A percentile compares a stretch with the other conserved stretches of the same genome.
Evolutionary conservation across 2,329 filamentous ascomycete species (phyloP).

Genomic region (Colletotrichum graminicola): DNA sequence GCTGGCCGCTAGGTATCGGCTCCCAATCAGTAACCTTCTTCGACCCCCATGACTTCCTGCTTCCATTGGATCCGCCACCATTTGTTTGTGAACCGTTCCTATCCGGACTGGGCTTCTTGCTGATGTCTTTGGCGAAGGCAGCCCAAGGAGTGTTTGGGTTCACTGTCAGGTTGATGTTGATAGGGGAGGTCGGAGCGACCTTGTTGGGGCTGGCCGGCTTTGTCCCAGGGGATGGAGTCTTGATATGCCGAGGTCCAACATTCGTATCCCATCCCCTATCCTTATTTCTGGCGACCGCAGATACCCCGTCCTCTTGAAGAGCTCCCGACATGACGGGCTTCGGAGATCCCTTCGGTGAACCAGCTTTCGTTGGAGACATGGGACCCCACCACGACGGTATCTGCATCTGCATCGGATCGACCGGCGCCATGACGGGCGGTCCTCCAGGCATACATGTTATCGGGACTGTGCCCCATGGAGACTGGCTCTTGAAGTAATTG

Average conservation of each 20-base stretch:
- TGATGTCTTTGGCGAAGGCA: slow-evolving; percentile 18
- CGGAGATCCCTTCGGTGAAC: slow-evolving; percentile 15
- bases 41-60: slow-evolving; percentile 40
- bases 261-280: slow-evolving; percentile 43
- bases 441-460: slow-evolving; percentile 30
- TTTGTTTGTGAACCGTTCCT: slow-evolving; percentile 20
- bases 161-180: slow-evolving; percentile 36
- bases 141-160: slow-evolving; percentile 41
- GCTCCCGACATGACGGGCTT: slow-evolving; percentile 36
- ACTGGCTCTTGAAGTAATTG: slow-evolving; percentile 25
- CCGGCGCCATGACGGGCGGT: slow-evolving; percentile 17
- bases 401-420: slow-evolving; percentile 31
- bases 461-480: slow-evolving; percentile 34
- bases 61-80: slow-evolving; percentile 37
- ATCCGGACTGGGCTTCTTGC: slow-evolving; percentile 33
- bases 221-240: slow-evolving; percentile 11
- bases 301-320: slow-evolving; percentile 1
- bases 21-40: slow-evolving; percentile 28
- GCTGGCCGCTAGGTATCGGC: slow-evolving; percentile 27
- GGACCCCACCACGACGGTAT: slow-evolving; percentile 26
- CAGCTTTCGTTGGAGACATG: slow-evolving; percentile 15
- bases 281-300: slow-evolving; percentile 35
- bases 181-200: slow-evolving; percentile 30
- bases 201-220: slow-evolving; percentile 13
- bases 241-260: slow-evolving; percentile 22